Evolutionary conservation across 495 filamentous ascomycete genomes (phyloP).

Genomic region (Endocarpon pusillum): DNA sequence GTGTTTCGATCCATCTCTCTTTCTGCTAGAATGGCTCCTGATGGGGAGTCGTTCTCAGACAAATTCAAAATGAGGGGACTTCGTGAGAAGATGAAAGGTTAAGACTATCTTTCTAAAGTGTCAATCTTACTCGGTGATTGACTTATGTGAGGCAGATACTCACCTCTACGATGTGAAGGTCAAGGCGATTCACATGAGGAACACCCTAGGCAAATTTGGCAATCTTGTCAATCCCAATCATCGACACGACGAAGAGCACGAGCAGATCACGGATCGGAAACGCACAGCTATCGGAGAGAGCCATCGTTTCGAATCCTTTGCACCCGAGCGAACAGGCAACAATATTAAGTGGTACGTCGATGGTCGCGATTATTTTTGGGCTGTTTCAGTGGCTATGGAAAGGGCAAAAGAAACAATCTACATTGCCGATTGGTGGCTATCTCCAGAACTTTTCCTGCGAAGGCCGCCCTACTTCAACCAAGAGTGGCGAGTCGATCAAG

Average conservation of each 20-base stretch:
- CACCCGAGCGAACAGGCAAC: constrained; percentile 70
- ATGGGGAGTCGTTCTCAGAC: too few relatives aligned
- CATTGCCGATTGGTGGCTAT: constrained; percentile 94
- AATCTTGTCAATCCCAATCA: constrained; percentile 77
- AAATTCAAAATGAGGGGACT: constrained; percentile 1
- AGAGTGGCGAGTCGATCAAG: constrained; percentile 75
- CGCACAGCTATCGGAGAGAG: constrained; percentile 50
- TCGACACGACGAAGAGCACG: constrained; percentile 87
- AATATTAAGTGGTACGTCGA: constrained; percentile 95
- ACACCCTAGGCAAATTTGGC: constrained; percentile 49
- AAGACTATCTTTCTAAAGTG: not conserved
- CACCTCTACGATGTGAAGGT: constrained; percentile 30
- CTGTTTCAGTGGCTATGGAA: constrained; percentile 75
- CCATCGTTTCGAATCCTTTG: constrained; percentile 77
- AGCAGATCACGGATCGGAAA: constrained; percentile 67
- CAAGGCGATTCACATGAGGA: constrained; percentile 35
- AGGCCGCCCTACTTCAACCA: constrained; percentile 64
- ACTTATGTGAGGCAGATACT: constrained; percentile 14
- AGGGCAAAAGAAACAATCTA: constrained; percentile 84
- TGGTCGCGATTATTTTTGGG: constrained; percentile 82
- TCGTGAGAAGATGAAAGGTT: constrained; percentile 2
- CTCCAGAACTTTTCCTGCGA: constrained; percentile 79
- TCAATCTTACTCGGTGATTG: not conserved
- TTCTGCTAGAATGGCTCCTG: too few relatives aligned
- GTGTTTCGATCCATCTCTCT: too few relatives aligned